Percentiles rank a stretch among this genome's conserved stretches.
phyloP scores from a whole-genome alignment of 345 rosid genomes.

The Linum lewisii region DNA sequence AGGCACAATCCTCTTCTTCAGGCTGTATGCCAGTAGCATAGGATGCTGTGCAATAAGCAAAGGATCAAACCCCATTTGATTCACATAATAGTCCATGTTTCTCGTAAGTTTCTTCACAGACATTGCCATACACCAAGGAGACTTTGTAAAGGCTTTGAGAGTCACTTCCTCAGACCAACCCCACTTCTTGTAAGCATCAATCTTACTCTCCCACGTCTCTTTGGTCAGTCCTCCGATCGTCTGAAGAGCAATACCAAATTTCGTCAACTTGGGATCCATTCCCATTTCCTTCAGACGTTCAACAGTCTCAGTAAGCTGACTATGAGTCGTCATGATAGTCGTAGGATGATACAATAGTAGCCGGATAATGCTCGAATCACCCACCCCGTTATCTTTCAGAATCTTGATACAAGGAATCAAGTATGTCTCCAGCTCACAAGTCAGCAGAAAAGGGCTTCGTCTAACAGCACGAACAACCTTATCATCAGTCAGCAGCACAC shows the following conservation, averaged over 20 bases:
- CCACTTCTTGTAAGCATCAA: slow-evolving; percentile 41
- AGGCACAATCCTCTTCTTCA: slow-evolving; percentile 48
- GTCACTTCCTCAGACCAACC: slow-evolving; percentile 49
- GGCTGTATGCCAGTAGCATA: slow-evolving; percentile 28
- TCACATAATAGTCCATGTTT: slow-evolving; percentile 41
- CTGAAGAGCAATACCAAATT: slow-evolving; percentile 38
- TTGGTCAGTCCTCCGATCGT: slow-evolving; percentile 32
- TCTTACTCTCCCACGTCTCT: slow-evolving; percentile 31
- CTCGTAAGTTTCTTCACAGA: slow-evolving; percentile 36
- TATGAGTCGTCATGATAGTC: background rate
- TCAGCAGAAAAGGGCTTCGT: background rate
- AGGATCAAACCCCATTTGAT: slow-evolving; percentile 33
- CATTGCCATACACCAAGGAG: slow-evolving; percentile 40
- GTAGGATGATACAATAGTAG: background rate
- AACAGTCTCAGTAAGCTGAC: slow-evolving; percentile 10
- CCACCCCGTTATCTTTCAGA: background rate
- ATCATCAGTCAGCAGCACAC: slow-evolving; percentile 20
- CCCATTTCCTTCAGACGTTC: slow-evolving; percentile 39
- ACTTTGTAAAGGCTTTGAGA: slow-evolving; percentile 34
- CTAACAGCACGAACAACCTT: slow-evolving; percentile 27
- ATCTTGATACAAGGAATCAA: background rate
- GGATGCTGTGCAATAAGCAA: slow-evolving; percentile 28
- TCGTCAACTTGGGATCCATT: slow-evolving; percentile 32
- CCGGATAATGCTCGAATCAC: background rate
- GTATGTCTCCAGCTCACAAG: background rate